Percentiles rank a stretch among this genome's conserved stretches.
phyloP scores from a whole-genome alignment of 2,329 filamentous ascomycete species.

The Fusarium keratoplasticum region DNA sequence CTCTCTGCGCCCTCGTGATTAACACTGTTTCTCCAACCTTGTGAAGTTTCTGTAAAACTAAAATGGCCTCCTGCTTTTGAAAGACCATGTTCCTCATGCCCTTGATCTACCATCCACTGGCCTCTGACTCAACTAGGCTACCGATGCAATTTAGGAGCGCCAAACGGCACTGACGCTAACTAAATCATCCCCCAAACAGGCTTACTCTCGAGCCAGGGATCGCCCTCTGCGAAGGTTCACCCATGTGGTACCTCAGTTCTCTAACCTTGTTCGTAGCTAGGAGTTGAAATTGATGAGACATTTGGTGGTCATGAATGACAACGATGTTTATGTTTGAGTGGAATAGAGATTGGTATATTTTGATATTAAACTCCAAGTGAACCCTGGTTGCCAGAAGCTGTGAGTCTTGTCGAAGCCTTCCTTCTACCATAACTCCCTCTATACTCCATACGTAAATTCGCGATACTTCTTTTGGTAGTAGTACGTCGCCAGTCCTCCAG shows the following conservation, averaged over 20 bases:
- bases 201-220: background rate
- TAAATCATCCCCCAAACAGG: background rate
- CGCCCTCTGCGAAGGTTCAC: background rate
- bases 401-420: background rate
- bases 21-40: background rate
- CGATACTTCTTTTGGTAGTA: conserved; percentile 57
- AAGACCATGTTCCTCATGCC: background rate
- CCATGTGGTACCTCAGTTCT: background rate
- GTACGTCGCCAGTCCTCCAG: conserved; percentile 51
- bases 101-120: background rate
- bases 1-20: background rate
- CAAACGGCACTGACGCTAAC: background rate
- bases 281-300: background rate
- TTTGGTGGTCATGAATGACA: background rate
- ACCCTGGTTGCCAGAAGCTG: background rate
- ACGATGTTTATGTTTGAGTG: background rate
- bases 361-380: background rate
- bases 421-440: background rate
- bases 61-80: background rate
- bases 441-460: conserved; percentile 55
- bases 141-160: background rate
- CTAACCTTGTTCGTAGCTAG: background rate
- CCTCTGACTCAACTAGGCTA: background rate
- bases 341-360: background rate
- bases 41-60: background rate